Percentiles rank a stretch among this genome's conserved stretches.
These are phyloP conservation scores for Prunus campanulata DNA, from an alignment of 306 rosid genomes.

Conservation along the genomic window DNA sequence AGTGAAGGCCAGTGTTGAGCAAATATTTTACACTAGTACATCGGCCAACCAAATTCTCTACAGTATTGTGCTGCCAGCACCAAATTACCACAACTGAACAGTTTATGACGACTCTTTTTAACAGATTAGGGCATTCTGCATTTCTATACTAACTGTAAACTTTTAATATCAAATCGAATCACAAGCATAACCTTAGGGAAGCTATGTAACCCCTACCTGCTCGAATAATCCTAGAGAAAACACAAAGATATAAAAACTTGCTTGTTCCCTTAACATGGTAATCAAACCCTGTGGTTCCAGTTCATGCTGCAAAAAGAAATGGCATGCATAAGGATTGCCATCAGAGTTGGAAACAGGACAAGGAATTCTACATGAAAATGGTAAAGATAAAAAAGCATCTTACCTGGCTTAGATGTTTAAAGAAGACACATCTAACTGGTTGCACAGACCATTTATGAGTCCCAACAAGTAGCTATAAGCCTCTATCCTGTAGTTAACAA, in stretches of 20 bases:
- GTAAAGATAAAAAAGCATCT: not conserved
- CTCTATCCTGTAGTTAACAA: slow-evolving; percentile 48
- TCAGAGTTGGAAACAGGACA: slow-evolving; percentile 1
- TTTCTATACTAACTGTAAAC: not conserved
- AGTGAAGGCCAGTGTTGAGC: too few relatives aligned
- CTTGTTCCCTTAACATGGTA: slow-evolving; percentile 12
- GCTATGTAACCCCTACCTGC: not conserved
- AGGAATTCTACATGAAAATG: not conserved
- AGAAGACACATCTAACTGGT: slow-evolving; percentile 24
- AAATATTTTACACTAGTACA: too few relatives aligned
- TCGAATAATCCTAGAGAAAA: not conserved
- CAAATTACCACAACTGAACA: not conserved
- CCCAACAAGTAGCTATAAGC: slow-evolving; percentile 30
- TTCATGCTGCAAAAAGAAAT: slow-evolving; percentile 15
- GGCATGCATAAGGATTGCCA: slow-evolving; percentile 15
- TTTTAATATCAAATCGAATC: not conserved
- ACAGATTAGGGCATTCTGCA: not conserved
- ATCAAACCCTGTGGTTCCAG: slow-evolving; percentile 11
- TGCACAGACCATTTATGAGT: slow-evolving; percentile 36
- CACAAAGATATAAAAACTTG: not conserved
- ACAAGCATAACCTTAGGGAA: not conserved
- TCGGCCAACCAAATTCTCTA: too few relatives aligned
- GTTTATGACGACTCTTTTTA: not conserved
- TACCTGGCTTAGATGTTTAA: slow-evolving; percentile 16
- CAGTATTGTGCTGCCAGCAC: not conserved